Percentiles rank a stretch among this genome's conserved stretches.
Evolutionary conservation across 2,329 filamentous ascomycete genomes (phyloP).

Genomic region (Talaromyces albobiverticillius): DNA sequence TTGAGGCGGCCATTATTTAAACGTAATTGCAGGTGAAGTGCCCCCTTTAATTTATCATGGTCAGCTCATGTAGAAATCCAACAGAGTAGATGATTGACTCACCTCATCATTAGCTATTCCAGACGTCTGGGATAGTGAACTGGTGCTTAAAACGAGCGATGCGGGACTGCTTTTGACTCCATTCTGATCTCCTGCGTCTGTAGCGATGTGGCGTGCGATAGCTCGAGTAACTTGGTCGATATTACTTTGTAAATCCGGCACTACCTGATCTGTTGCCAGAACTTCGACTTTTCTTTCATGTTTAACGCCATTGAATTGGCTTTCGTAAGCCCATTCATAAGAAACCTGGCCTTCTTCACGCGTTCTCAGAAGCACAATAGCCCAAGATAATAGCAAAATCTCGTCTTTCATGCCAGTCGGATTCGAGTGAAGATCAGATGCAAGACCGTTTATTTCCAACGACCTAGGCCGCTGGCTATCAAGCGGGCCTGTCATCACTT

Average conservation of each 20-base stretch:
- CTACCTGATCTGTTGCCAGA: background rate
- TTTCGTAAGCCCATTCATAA: slow-evolving; percentile 41
- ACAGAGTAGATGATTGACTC: background rate
- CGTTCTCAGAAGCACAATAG: slow-evolving; percentile 44
- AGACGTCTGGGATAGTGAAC: background rate
- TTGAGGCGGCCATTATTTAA: slow-evolving; percentile 14
- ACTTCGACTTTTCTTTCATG: too few relatives aligned
- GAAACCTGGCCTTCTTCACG: slow-evolving; percentile 36
- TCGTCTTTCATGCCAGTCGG: slow-evolving; percentile 41
- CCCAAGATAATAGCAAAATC: slow-evolving; percentile 44
- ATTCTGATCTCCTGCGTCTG: too few relatives aligned
- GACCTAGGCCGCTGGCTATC: background rate
- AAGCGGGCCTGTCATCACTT: background rate
- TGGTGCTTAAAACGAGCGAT: background rate
- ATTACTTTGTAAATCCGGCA: background rate
- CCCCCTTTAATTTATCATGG: background rate
- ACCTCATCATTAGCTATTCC: background rate
- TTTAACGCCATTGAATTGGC: slow-evolving; percentile 20
- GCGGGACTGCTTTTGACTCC: background rate
- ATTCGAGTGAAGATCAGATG: slow-evolving; percentile 21
- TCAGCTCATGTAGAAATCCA: background rate
- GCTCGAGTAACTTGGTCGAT: background rate
- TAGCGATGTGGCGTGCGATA: background rate
- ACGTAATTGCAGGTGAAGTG: background rate
- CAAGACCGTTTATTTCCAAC: slow-evolving; percentile 19